phyloP scores from a whole-genome alignment of 1,284 basidiomycete species.

The Apiotrichum siamense region DNA sequence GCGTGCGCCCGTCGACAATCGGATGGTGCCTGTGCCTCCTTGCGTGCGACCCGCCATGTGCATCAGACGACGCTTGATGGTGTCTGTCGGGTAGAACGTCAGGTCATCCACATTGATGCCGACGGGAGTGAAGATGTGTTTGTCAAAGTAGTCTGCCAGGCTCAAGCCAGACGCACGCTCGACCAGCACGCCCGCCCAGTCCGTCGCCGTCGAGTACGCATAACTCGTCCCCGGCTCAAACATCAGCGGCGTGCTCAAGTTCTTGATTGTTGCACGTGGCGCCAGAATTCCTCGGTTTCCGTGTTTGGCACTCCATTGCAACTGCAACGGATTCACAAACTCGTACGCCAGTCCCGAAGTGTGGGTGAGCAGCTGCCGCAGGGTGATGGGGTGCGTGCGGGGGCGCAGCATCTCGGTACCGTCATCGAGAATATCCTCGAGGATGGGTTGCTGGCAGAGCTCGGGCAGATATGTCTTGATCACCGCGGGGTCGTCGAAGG shows the following conservation, averaged over 20 bases:
- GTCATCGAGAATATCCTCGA: slow-evolving; percentile 28
- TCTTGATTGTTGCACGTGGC: not conserved
- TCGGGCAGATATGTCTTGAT: slow-evolving; percentile 32
- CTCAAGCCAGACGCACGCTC: slow-evolving; percentile 27
- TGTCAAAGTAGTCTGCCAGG: slow-evolving; percentile 30
- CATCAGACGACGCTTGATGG: slow-evolving; percentile 2
- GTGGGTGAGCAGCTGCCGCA: slow-evolving; percentile 38
- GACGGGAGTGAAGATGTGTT: slow-evolving; percentile 10
- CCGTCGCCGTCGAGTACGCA: slow-evolving; percentile 32
- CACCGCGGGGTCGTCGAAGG: slow-evolving; percentile 20
- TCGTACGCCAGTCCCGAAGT: slow-evolving; percentile 20
- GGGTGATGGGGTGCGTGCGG: slow-evolving; percentile 28
- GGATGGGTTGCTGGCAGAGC: slow-evolving; percentile 22
- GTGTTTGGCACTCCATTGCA: not conserved
- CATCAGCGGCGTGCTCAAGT: slow-evolving; percentile 14
- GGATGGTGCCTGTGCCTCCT: slow-evolving; percentile 5
- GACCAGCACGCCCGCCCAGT: slow-evolving; percentile 38
- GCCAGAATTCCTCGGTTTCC: not conserved
- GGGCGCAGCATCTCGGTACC: slow-evolving; percentile 21
- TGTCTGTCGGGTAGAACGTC: slow-evolving; percentile 28
- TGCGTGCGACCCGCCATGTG: slow-evolving; percentile 18
- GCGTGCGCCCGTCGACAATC: slow-evolving; percentile 25
- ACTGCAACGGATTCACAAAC: not conserved
- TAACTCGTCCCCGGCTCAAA: slow-evolving; percentile 34
- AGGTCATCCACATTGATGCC: slow-evolving; percentile 18